These are phyloP conservation scores for Avena sativa DNA, from an alignment of 176 grass and related monocot genomes.

Conservation along the genomic window DNA sequence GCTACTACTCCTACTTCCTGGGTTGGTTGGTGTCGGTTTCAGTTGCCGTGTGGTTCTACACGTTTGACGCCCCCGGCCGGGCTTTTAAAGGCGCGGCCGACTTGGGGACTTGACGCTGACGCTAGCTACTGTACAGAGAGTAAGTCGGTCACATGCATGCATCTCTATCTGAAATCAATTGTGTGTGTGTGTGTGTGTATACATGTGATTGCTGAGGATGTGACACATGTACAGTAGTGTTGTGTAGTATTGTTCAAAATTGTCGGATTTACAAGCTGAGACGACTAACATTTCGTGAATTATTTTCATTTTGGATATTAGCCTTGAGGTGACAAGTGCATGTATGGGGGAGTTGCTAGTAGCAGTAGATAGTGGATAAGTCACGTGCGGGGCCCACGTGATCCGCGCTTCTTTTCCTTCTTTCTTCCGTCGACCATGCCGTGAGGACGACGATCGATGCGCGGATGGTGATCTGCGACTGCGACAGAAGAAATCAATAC, in stretches of 20 bases:
- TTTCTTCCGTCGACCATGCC: background rate
- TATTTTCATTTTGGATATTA: background rate
- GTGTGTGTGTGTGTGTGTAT: too few relatives aligned
- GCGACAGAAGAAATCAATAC: background rate
- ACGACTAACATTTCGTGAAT: background rate
- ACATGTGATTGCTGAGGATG: background rate
- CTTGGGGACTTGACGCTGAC: slow-evolving; percentile 25
- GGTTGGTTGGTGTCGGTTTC: background rate
- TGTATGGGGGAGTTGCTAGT: background rate
- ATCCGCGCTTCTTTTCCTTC: background rate
- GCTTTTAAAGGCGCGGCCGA: slow-evolving; percentile 8
- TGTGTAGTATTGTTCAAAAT: background rate
- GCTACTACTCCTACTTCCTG: background rate
- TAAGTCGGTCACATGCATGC: slow-evolving; percentile 9
- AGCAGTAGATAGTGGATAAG: background rate
- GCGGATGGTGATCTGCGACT: background rate
- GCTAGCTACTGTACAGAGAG: background rate
- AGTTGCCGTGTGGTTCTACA: background rate
- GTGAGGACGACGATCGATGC: background rate
- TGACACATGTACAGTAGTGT: background rate
- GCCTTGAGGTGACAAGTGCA: slow-evolving; percentile 10
- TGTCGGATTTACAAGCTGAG: background rate
- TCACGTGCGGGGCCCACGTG: background rate
- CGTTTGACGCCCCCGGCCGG: background rate
- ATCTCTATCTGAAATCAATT: background rate